A percentile compares a stretch with the other conserved stretches of the same genome.
These are phyloP conservation scores for Morella rubra DNA, from an alignment of 306 rosid genomes.

Conservation along the genomic window DNA sequence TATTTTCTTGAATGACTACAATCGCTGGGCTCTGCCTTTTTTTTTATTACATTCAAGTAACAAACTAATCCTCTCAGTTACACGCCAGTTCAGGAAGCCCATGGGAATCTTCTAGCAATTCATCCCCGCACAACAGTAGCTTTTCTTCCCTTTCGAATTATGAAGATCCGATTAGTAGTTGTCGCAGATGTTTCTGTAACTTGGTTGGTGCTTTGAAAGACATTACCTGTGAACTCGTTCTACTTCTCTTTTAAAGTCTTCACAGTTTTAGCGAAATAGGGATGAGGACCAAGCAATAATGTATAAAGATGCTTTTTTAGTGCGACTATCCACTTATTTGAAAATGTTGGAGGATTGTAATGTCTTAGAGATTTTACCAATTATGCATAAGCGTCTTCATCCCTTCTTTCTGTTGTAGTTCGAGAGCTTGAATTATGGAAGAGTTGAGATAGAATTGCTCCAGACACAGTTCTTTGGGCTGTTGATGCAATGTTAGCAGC, in stretches of 20 bases:
- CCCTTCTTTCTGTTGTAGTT: neutral
- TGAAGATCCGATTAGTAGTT: neutral
- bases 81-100: too few relatives aligned
- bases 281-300: neutral
- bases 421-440: neutral
- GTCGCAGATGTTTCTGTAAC: neutral
- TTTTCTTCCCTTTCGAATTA: neutral
- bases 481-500: constrained; percentile 12
- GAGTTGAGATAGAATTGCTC: neutral
- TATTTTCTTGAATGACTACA: too few relatives aligned
- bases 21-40: too few relatives aligned
- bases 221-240: too few relatives aligned
- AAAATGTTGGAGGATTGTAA: neutral
- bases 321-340: neutral
- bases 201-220: neutral
- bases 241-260: too few relatives aligned
- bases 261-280: neutral
- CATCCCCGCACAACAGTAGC: too few relatives aligned
- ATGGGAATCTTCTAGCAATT: too few relatives aligned
- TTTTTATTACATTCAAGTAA: too few relatives aligned
- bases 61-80: too few relatives aligned
- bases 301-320: neutral
- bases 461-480: neutral
- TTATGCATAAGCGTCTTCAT: neutral
- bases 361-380: neutral